phyloP scores from a whole-genome alignment of 805 yeast species.

The Blastobotrys muscicola region DNA sequence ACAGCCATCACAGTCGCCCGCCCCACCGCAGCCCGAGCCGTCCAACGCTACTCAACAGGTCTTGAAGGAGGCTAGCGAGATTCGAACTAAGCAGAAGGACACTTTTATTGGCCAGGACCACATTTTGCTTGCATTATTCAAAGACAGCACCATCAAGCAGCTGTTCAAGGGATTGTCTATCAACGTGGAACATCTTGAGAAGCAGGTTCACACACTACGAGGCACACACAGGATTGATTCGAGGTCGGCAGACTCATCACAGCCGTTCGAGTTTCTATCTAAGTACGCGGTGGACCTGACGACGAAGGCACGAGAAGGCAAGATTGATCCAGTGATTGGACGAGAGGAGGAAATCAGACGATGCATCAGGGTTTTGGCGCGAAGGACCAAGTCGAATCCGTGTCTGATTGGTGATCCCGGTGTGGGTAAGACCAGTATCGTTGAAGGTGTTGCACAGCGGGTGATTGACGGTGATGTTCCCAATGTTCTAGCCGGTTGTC shows the following conservation, averaged over 20 bases:
- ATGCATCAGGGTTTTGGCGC: conserved; percentile 88
- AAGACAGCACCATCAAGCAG: conserved; percentile 60
- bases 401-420: conserved; percentile 98
- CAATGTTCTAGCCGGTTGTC: conserved; percentile 67
- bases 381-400: conserved; percentile 95
- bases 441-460: conserved; percentile 97
- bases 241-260: conserved; percentile 85
- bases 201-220: conserved; percentile 70
- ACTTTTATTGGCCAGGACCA: conserved; percentile 92
- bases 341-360: conserved; percentile 97
- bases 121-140: conserved; percentile 71
- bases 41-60: conserved; percentile 70
- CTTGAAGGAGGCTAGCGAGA: conserved; percentile 61
- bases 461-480: conserved; percentile 95
- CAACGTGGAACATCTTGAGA: conserved; percentile 60
- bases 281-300: conserved; percentile 94
- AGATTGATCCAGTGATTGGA: conserved; percentile 96
- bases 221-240: conserved; percentile 90
- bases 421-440: conserved; percentile 97
- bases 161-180: conserved; percentile 55
- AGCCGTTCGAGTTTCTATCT: conserved; percentile 68
- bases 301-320: conserved; percentile 86
- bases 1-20: conserved; percentile 80
- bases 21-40: conserved; percentile 74
- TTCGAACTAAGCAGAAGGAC: conserved; percentile 83